Evolutionary conservation across 768 basidiomycete species (phyloP).

Genomic region (Exidia glandulosa): DNA sequence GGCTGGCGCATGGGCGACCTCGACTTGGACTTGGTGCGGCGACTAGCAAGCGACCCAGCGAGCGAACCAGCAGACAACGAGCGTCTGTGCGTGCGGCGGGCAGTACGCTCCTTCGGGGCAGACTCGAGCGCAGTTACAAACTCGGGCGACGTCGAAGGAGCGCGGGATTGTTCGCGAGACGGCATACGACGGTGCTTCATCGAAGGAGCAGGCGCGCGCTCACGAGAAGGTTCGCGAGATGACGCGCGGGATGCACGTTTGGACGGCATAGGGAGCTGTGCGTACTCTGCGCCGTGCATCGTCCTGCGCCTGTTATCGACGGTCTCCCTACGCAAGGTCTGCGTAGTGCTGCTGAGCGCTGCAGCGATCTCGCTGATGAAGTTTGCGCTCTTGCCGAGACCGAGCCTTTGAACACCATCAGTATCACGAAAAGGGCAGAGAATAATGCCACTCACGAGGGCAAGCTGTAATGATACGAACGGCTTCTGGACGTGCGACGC

Average conservation of each 20-base stretch:
- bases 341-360: not conserved
- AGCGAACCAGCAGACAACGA: not conserved
- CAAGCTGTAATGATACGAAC: slow-evolving; percentile 53
- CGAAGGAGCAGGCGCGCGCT: not conserved
- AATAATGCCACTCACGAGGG: slow-evolving; percentile 39
- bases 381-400: slow-evolving; percentile 44
- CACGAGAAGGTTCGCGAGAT: not conserved
- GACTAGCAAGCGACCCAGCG: not conserved
- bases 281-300: not conserved
- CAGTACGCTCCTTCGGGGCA: not conserved
- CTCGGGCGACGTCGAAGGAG: not conserved
- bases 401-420: slow-evolving; percentile 31
- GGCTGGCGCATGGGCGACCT: not conserved
- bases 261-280: not conserved
- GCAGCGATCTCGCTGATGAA: not conserved
- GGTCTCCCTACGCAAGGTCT: not conserved
- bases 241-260: not conserved
- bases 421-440: not conserved
- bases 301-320: not conserved
- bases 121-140: not conserved
- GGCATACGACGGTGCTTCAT: no score
- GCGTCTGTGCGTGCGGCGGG: not conserved
- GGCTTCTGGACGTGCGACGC: slow-evolving; percentile 21
- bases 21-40: not conserved
- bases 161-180: not conserved